Base-by-base conservation (phyloP, 108 stramenopile species). In the Seminavis robusta region DNA sequence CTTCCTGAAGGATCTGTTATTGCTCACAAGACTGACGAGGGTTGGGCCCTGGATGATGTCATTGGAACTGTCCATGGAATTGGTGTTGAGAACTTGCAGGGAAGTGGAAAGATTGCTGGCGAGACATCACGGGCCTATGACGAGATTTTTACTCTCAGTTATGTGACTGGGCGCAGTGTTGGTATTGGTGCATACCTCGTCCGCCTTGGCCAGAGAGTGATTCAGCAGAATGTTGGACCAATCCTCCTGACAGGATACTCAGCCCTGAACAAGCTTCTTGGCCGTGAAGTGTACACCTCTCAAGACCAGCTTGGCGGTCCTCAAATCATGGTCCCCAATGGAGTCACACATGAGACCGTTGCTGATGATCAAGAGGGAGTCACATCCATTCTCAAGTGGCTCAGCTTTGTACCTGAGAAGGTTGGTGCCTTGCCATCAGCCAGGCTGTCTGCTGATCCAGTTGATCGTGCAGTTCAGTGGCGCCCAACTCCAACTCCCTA, bases 231-330 rank as follows among this genome's bases (percentile, higher is more conserved):
- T 60, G 65, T 84, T 30, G 89, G 96, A 11, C 94, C 94, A 24
- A 95, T 95, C 76, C 84, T 97, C 59, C 82, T 97, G 36, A 98
- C 96, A 31, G 96, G 96, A 4, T 97, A 80, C 77, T 80, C 82
- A 19, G 96, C 96, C 9, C 75, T 98, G 65, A 98, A 98, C 92
- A 98, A 98, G 80, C 88, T 98, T 36, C 84, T 98, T 39, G 95
- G 95, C 26, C 89, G 94, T 41, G 93, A 94, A 37, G 96, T 98
- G 21, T 98, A 97, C 94, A 94, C 83, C 37, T 94, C 94, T 7
- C 92, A 98, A 45, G 95, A 98, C 61, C 98, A 97, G 71, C 94
- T 98, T 47, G 97, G 97, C 48, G 97, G 97, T 45, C 97, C 96
- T 15, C 95, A 97, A 71, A 85, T 98, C 69, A 98, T 98, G 98